A percentile compares a stretch with the other conserved stretches of the same genome.
Evolutionary conservation across 1,284 basidiomycete genomes (phyloP).

Genomic region (Tranzscheliella williamsii): DNA sequence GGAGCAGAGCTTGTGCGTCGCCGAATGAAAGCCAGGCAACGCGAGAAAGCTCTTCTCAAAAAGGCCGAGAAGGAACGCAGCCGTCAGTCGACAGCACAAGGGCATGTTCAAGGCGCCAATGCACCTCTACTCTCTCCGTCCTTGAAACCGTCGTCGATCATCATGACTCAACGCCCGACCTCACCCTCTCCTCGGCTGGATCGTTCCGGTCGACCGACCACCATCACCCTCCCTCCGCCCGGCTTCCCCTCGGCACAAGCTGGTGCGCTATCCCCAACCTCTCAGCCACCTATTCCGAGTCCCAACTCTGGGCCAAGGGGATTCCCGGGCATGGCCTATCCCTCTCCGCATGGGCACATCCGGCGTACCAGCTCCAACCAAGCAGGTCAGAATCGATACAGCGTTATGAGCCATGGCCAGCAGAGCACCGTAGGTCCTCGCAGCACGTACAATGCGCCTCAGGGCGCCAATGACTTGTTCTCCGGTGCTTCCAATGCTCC

Average conservation of each 20-base stretch:
- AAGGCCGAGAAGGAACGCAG: conserved; percentile 57
- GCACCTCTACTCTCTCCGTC: not conserved
- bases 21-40: conserved; percentile 64
- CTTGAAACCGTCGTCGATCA: conserved; percentile 2
- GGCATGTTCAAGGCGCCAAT: not conserved
- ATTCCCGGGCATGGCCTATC: conserved; percentile 19
- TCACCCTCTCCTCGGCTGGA: conserved; percentile 39
- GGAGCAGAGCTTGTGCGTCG: conserved; percentile 67
- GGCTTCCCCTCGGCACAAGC: conserved; percentile 9
- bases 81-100: conserved; percentile 20
- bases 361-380: conserved; percentile 24
- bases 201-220: conserved; percentile 41
- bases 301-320: conserved; percentile 14
- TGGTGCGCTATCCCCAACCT: conserved; percentile 19
- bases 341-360: conserved; percentile 49
- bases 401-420: conserved; percentile 25
- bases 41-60: conserved; percentile 54
- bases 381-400: conserved; percentile 17
- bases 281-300: conserved; percentile 21
- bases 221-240: conserved; percentile 40
- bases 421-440: conserved; percentile 26
- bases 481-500: conserved; percentile 6
- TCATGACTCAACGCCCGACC: conserved; percentile 21
- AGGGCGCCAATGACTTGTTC: conserved; percentile 29
- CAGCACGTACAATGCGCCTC: conserved; percentile 12